These are phyloP conservation scores for Carex littledalei DNA, from an alignment of 176 grass and related monocot genomes.

Conservation along the genomic window DNA sequence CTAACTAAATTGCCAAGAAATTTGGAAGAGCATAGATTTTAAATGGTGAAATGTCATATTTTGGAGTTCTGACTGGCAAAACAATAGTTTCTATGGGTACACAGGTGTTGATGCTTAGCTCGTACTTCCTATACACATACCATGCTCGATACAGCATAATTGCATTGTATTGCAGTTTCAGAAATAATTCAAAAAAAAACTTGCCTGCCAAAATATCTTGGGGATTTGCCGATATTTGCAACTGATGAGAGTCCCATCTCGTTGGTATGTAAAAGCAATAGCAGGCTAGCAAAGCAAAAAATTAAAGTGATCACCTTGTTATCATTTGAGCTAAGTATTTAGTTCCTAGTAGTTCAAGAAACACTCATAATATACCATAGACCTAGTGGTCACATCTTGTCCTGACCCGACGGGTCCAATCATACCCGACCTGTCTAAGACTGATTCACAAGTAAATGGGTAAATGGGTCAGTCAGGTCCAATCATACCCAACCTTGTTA, in stretches of 20 bases:
- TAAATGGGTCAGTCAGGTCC: neutral
- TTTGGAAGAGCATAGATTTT: neutral
- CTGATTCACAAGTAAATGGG: neutral
- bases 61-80: neutral
- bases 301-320: neutral
- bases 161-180: neutral
- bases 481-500: too few species aligned
- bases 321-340: too few species aligned
- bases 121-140: neutral
- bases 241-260: slow-evolving; percentile 55
- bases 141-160: neutral
- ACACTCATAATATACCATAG: neutral
- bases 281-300: slow-evolving; percentile 44
- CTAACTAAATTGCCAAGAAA: neutral
- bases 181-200: slow-evolving; percentile 7
- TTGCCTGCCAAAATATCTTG: slow-evolving; percentile 86
- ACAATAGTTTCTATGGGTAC: neutral
- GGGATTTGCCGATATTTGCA: slow-evolving; percentile 77
- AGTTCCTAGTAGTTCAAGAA: neutral
- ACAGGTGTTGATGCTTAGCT: neutral
- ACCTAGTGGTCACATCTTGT: neutral
- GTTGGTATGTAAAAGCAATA: slow-evolving; percentile 85
- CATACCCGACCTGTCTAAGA: neutral
- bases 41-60: neutral
- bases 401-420: neutral